Evolutionary conservation across 768 basidiomycete species (phyloP).

Genomic region (Kwoniella mangroviensis): DNA sequence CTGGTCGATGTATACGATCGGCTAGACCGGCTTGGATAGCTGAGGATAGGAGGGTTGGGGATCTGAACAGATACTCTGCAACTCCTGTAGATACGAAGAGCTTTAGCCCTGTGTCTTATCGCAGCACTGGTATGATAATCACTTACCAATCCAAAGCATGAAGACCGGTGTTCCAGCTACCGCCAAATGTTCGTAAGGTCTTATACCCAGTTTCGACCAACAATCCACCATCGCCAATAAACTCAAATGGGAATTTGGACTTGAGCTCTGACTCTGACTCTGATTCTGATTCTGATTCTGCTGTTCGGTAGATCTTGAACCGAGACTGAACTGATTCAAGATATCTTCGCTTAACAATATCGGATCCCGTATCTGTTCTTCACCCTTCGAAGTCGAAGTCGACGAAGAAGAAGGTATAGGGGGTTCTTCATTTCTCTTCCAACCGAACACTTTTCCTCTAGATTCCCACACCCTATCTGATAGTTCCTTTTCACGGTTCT

Average conservation of each 20-base stretch:
- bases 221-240: slow-evolving; percentile 98
- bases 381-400: slow-evolving; percentile 3
- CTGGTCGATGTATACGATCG: slow-evolving; percentile 77
- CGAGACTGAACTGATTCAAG: slow-evolving; percentile 84
- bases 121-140: background rate
- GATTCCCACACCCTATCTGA: slow-evolving; percentile 75
- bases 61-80: slow-evolving; percentile 90
- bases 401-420: slow-evolving; percentile 2
- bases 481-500: slow-evolving; percentile 64
- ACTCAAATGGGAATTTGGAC: slow-evolving; percentile 85
- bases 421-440: slow-evolving; percentile 45
- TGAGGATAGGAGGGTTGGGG: slow-evolving; percentile 65
- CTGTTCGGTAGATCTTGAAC: background rate
- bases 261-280: slow-evolving; percentile 4
- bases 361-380: slow-evolving; percentile 56
- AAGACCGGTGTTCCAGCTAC: slow-evolving; percentile 96
- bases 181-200: slow-evolving; percentile 86
- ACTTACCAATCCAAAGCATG: slow-evolving; percentile 80
- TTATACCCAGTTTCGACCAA: slow-evolving; percentile 84
- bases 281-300: background rate
- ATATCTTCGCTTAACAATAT: slow-evolving; percentile 84
- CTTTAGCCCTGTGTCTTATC: background rate
- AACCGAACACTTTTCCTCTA: slow-evolving; percentile 74
- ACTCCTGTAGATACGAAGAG: slow-evolving; percentile 62
- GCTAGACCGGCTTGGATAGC: slow-evolving; percentile 76